Evolutionary conservation across 352 stramenopile genomes (phyloP), one percentile per base, ranked within the genome.

Genomic region (Pythium insidiosum): DNA sequence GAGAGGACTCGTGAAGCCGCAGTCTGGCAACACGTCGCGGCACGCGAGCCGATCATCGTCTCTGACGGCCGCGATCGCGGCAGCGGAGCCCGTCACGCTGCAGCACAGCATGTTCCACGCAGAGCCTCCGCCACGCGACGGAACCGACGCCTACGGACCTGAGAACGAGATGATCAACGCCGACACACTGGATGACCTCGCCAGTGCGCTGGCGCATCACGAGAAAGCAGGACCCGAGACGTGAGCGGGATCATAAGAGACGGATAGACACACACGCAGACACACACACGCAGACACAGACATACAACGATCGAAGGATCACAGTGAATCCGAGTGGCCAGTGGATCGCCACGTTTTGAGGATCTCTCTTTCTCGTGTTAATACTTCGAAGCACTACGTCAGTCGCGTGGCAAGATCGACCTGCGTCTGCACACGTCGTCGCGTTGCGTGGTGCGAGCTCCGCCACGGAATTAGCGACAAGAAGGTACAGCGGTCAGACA

Each of bases 41-140:
- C 62, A 71, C 12, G 68, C 62, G 1, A 73, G 62, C 20, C 48
- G 47, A 21, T 22, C 59, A 4, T 47, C 53, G 0, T 73, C 66
- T 6, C 55, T 76, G 7, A 62, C 33, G 4, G 40, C 55, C 0
- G 28, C 46, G 1, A 42, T 66, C 20, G 37, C 55, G n/a, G 50
- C 42, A 16, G 41, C 53, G 1, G 61, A 75, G 19, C 9, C 45
- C 1, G 41, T 68, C 0, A 54, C 56, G 2, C 16, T 63, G 9
- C 46, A 55, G 2, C 58, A 66, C 34, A 67, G 53, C 19, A 30
- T 50, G 4, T 22, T 72, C 2, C 26, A 26, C n/a, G 39, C 53
- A 33, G 65, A 72, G 38, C 65, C 65, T 12, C 39, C 44, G 7
- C 28, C 47, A 11, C 38, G 55, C 12, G 28, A 33, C 28, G 36